phyloP scores from a whole-genome alignment of 2,329 filamentous ascomycete genomes.

The Arthroderma uncinatum region DNA sequence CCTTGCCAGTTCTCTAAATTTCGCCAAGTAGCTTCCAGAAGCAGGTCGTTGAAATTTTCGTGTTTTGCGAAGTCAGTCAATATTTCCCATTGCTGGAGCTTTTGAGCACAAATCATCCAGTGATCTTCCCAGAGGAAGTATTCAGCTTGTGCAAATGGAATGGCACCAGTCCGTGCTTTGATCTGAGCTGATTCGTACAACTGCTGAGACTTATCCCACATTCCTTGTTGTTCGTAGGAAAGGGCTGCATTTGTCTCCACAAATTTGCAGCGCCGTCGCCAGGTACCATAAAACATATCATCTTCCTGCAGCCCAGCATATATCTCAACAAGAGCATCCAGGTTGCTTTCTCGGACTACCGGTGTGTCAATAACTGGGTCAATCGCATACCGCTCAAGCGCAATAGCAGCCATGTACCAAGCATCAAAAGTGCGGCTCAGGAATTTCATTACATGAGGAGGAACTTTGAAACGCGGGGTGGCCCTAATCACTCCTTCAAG shows the following conservation, averaged over 20 bases:
- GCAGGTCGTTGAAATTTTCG: slow-evolving; percentile 93
- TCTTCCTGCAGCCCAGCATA: slow-evolving; percentile 88
- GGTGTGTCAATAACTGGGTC: slow-evolving; percentile 74
- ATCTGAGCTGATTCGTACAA: slow-evolving; percentile 96
- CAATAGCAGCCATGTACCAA: slow-evolving; percentile 90
- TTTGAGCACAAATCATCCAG: slow-evolving; percentile 95
- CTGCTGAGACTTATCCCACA: slow-evolving; percentile 98
- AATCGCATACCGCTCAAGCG: slow-evolving; percentile 81
- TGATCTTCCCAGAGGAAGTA: slow-evolving; percentile 99
- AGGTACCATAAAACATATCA: slow-evolving; percentile 94
- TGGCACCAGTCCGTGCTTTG: slow-evolving; percentile 88
- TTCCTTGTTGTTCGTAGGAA: slow-evolving; percentile 96
- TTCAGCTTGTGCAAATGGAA: slow-evolving; percentile 90
- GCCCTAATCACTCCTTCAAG: slow-evolving; percentile 78
- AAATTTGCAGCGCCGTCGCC: slow-evolving; percentile 88
- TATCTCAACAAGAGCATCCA: slow-evolving; percentile 88
- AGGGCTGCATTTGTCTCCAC: slow-evolving; percentile 95
- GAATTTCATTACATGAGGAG: slow-evolving; percentile 92
- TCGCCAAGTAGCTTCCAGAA: slow-evolving; percentile 91
- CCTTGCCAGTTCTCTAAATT: slow-evolving; percentile 92
- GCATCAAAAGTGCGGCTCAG: slow-evolving; percentile 86
- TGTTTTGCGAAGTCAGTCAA: slow-evolving; percentile 96
- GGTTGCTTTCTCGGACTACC: slow-evolving; percentile 78
- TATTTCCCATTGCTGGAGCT: slow-evolving; percentile 98
- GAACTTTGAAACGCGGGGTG: slow-evolving; percentile 79